Evolutionary conservation across 352 stramenopile species (phyloP).

Genomic region (Globisporangium yorkense): DNA sequence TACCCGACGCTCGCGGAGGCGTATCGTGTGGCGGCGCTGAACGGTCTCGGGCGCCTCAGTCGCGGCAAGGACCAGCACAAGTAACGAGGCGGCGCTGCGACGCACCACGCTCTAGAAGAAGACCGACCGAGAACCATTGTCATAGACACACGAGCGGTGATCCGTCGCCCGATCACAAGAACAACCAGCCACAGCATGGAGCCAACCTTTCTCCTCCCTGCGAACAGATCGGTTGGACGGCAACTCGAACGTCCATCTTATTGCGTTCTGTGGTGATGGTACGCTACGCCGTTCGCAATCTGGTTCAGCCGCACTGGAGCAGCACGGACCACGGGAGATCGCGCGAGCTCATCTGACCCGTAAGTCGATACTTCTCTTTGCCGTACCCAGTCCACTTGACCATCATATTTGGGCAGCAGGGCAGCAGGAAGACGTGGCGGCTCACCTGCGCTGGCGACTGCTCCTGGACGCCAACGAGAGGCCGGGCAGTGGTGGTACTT

Average conservation of each 20-base stretch:
- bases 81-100: conserved; percentile 12
- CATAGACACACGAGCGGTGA: neutral
- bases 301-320: conserved; percentile 12
- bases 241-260: too few relatives aligned
- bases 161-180: conserved; percentile 22
- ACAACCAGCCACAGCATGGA: neutral
- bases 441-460: neutral
- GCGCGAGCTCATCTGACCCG: conserved; percentile 16
- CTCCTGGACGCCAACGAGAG: neutral
- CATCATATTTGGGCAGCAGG: conserved; percentile 22
- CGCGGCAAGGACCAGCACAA: conserved; percentile 64
- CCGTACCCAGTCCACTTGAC: conserved; percentile 19
- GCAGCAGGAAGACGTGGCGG: conserved; percentile 22
- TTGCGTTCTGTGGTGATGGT: too few relatives aligned
- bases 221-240: neutral
- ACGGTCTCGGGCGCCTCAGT: conserved; percentile 83
- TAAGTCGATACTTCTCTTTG: conserved; percentile 13
- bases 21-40: conserved; percentile 84
- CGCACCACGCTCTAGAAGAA: neutral
- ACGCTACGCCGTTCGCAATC: neutral
- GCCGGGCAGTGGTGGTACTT: neutral
- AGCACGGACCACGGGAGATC: conserved; percentile 11
- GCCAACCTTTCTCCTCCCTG: too few relatives aligned
- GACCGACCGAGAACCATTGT: neutral
- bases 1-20: conserved; percentile 89